phyloP scores from a whole-genome alignment of 1,139 yeast species.

The Candida buenavistaensis region DNA sequence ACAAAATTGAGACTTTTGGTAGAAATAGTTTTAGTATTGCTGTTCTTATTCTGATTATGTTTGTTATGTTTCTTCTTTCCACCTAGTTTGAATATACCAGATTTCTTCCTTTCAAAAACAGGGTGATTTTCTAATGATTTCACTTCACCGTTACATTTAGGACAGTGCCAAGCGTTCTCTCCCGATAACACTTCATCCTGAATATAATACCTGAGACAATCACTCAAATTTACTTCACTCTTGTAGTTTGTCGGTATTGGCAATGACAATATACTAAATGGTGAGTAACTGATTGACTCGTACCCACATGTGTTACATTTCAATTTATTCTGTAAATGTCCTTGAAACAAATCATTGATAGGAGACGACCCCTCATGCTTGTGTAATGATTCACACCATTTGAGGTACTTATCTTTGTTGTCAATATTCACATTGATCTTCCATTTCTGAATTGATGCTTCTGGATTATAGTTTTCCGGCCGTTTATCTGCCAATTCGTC shows the following conservation, averaged over 20 bases:
- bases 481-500: slow-evolving; percentile 52
- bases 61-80: slow-evolving; percentile 19
- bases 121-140: slow-evolving; percentile 39
- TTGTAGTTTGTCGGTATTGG: slow-evolving; percentile 55
- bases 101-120: slow-evolving; percentile 32
- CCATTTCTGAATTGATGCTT: slow-evolving; percentile 31
- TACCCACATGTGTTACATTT: slow-evolving; percentile 65
- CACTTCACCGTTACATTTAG: slow-evolving; percentile 51
- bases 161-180: slow-evolving; percentile 80
- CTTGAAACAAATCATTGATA: slow-evolving; percentile 61
- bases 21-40: slow-evolving; percentile 11
- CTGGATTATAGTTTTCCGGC: slow-evolving; percentile 18
- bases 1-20: slow-evolving; percentile 61
- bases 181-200: slow-evolving; percentile 68
- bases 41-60: not conserved
- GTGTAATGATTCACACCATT: slow-evolving; percentile 57
- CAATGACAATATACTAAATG: slow-evolving; percentile 63
- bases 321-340: slow-evolving; percentile 65
- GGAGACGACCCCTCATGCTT: slow-evolving; percentile 65
- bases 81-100: slow-evolving; percentile 34
- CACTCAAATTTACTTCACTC: slow-evolving; percentile 37
- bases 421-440: slow-evolving; percentile 29
- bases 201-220: slow-evolving; percentile 66
- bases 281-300: slow-evolving; percentile 57
- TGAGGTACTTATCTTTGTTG: slow-evolving; percentile 51